A percentile compares a stretch with the other conserved stretches of the same genome.
Evolutionary conservation across 345 rosid species (phyloP).

Genomic region (Salix exigua): DNA sequence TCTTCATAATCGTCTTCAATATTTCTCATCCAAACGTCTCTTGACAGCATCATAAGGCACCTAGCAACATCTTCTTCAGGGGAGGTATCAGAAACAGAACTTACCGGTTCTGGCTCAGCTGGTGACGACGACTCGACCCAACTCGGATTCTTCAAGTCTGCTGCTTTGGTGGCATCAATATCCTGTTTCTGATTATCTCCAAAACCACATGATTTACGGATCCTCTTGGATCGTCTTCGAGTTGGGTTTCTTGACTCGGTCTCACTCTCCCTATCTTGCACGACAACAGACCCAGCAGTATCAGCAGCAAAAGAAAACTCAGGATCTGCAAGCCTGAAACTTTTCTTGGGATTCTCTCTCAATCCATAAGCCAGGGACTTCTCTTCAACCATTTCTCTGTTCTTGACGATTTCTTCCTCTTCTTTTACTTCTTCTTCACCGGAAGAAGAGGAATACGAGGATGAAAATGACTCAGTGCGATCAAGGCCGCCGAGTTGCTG

Average conservation of each 20-base stretch:
- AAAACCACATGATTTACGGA: conserved; percentile 17
- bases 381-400: conserved; percentile 4
- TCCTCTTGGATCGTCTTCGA: conserved; percentile 27
- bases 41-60: conserved; percentile 31
- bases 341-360: conserved; percentile 35
- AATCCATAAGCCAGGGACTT: conserved; percentile 21
- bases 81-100: conserved; percentile 30
- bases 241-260: conserved; percentile 34
- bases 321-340: conserved; percentile 35
- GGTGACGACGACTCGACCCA: not conserved
- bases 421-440: conserved; percentile 12
- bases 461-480: conserved; percentile 1
- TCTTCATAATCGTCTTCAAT: not conserved
- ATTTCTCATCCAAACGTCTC: conserved; percentile 22
- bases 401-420: conserved; percentile 12
- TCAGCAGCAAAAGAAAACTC: conserved; percentile 27
- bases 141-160: conserved; percentile 1
- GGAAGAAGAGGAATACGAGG: conserved; percentile 13
- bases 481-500: conserved; percentile 10
- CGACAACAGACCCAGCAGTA: conserved; percentile 9
- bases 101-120: conserved; percentile 24
- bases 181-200: conserved; percentile 5
- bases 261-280: conserved; percentile 33
- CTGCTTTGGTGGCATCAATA: conserved; percentile 1
- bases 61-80: conserved; percentile 30